Evolutionary conservation across 2,329 filamentous ascomycete species (phyloP), one percentile per base, ranked within the genome.

Genomic region (Neofusicoccum sp.): DNA sequence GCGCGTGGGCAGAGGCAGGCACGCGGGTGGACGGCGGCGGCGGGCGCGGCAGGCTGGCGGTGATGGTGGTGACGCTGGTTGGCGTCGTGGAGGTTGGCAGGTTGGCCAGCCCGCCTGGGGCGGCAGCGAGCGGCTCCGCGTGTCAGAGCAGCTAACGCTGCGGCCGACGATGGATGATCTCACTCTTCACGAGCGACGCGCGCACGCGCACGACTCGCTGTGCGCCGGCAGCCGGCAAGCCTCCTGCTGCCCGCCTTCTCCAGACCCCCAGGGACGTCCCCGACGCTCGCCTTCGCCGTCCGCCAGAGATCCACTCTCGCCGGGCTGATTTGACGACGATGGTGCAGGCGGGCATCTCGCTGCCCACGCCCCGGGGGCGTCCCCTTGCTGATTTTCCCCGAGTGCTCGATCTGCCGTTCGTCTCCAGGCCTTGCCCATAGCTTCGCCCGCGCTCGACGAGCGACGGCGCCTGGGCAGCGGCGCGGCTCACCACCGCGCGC

Each of bases 341-440:
- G 51, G 12, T 20, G 38, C 36, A 43, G 51, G 51, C 51, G 14
- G 14, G 24, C 33, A 47, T 30, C 24, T 54, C 14, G 49, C 49
- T 41, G 36, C 34, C 49, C 49, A 53, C 9, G 30, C 26, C 40
- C 20, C 12, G 41, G 44, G 41, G 11, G 56, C 24, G 33, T 36
- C 44, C 54, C 57, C 57, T 41, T 47, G 57, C 44, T 30, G 45
- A 59, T 59, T 48, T 49, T 59, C 57, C 26, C 57, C 44, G 45
- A 43, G 44, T 56, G 51, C 51, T 59, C 44, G 57, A 59, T 59
- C 57, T 59, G 57, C 57, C 45, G 57, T 59, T 59, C 57, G 34
- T 59, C 44, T 59, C 56, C 57, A 59, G 28, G 44, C 57, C 26
- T 14, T 47, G 54, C 54, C 54, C 44, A 36, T 47, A 48, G 54